Evolutionary conservation across 257 asterid genomes (phyloP).

Genomic region (Solanum rostratum): DNA sequence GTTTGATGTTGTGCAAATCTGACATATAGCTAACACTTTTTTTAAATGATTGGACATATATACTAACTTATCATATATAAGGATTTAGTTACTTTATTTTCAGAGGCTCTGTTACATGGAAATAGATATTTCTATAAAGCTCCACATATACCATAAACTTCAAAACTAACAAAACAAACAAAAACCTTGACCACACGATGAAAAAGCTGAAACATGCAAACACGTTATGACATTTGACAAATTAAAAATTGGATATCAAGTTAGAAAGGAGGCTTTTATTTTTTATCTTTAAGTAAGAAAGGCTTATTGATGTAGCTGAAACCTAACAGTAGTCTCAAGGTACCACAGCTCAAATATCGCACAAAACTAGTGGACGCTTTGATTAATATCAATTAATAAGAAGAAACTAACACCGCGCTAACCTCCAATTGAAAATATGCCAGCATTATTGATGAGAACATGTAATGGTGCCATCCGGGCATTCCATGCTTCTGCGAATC

Average conservation of each 20-base stretch:
- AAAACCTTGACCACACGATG: not conserved
- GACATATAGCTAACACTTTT: not conserved
- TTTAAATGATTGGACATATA: not conserved
- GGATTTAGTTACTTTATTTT: not conserved
- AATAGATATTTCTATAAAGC: not conserved
- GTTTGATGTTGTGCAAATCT: not conserved
- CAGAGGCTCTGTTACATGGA: not conserved
- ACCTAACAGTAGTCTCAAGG: not conserved
- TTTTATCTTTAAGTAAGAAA: not conserved
- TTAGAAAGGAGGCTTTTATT: not conserved
- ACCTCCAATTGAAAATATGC: slow-evolving; percentile 90
- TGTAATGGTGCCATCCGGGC: slow-evolving; percentile 63
- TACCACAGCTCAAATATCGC: not conserved
- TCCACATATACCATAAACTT: not conserved
- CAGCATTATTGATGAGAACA: slow-evolving; percentile 87
- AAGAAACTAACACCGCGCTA: not conserved
- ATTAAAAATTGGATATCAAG: not conserved
- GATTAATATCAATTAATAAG: not conserved
- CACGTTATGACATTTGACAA: not conserved
- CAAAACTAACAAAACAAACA: not conserved
- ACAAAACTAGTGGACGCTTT: not conserved
- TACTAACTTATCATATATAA: not conserved
- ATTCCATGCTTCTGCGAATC: slow-evolving; percentile 82
- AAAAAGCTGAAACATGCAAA: not conserved
- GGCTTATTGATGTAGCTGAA: not conserved